Conservation (phyloP, 1,139 yeast genomes). For the Suhomyces bribrorum region DNA sequence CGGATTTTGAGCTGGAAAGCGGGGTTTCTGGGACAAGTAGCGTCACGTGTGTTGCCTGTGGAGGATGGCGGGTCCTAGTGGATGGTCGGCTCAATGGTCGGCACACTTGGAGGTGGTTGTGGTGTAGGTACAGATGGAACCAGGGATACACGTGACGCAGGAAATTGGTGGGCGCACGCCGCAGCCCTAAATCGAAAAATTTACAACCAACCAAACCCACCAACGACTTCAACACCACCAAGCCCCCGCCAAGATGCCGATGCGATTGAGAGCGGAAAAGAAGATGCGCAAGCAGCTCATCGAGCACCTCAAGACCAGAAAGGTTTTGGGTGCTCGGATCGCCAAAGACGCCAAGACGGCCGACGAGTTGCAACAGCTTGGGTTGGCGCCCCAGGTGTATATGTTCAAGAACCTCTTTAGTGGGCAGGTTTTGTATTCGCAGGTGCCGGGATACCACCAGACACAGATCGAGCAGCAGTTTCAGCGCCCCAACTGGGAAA, state of each 20-base stretch:
- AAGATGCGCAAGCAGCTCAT: conserved; percentile 52
- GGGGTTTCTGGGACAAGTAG: too few relatives aligned
- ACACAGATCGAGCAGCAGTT: conserved; percentile 74
- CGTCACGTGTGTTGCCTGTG: too few relatives aligned
- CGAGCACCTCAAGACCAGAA: conserved; percentile 49
- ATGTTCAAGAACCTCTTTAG: conserved; percentile 81
- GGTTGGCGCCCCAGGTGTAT: conserved; percentile 79
- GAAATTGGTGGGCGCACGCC: conserved; percentile 1
- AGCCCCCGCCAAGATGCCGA: conserved; percentile 34
- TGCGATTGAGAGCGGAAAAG: conserved; percentile 50
- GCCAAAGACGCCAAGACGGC: conserved; percentile 43
- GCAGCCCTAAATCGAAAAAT: conserved; percentile 5
- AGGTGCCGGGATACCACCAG: conserved; percentile 70
- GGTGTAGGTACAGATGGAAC: too few relatives aligned
- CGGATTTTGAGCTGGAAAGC: too few relatives aligned
- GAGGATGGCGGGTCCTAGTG: neutral
- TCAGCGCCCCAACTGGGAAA: conserved; percentile 84
- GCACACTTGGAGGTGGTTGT: neutral
- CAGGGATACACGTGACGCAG: neutral
- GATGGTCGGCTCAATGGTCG: neutral
- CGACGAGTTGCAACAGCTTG: conserved; percentile 33
- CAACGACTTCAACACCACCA: conserved; percentile 1
- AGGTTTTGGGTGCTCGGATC: conserved; percentile 46
- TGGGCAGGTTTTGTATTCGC: conserved; percentile 89
- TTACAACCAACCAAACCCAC: conserved; percentile 2